Evolutionary conservation across 2,329 filamentous ascomycete species (phyloP), one percentile per base, ranked within the genome.

Genomic region (Monosporascus cannonballus): DNA sequence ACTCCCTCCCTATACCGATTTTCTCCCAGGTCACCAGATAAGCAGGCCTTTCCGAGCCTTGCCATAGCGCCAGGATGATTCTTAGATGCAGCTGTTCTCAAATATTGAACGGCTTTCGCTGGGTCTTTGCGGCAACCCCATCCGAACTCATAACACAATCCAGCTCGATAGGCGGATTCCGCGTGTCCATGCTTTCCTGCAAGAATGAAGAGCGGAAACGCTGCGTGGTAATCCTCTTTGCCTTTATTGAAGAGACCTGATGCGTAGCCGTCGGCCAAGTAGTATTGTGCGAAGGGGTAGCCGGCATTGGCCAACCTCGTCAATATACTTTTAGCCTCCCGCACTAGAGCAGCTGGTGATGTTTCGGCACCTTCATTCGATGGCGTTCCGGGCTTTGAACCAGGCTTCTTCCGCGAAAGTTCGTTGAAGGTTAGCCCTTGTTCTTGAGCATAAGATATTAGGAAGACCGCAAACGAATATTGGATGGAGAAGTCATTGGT

Each of bases 251-350:
- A 97, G 24, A 99, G 77, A 0, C 94, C 94, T 6, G 93, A 96
- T 2, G 91, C 90, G 67, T 90, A 96, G 1, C 94, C 94, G 67
- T 99, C 94, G 20, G 85, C 94, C 14, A 99, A 83, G 69, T 97
- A 97, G 73, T 99, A 99, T 69, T 99, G 94, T 3, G 94, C 94
- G 70, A 96, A 97, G 1, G 94, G 94, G 68, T 96, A 96, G 46
- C 90, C 90, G 53, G 85, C 86, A 71, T 92, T 93, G 18, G 92
- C 81, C 49, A 97, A 79, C 56, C 86, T 87, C 71, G 95, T 90
- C 45, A 99, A 75, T 63, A 97, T 96, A 55, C 86, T 84, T 66
- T 90, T 89, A 54, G 94, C 92, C 77, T 99, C 94, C 37, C 85
- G 84, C 47, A 96, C 76, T 55, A 97, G 76, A 58, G 91, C 85